These are phyloP conservation scores for Tremella mesenterica DNA, from an alignment of 768 basidiomycete species.

Conservation along the genomic window DNA sequence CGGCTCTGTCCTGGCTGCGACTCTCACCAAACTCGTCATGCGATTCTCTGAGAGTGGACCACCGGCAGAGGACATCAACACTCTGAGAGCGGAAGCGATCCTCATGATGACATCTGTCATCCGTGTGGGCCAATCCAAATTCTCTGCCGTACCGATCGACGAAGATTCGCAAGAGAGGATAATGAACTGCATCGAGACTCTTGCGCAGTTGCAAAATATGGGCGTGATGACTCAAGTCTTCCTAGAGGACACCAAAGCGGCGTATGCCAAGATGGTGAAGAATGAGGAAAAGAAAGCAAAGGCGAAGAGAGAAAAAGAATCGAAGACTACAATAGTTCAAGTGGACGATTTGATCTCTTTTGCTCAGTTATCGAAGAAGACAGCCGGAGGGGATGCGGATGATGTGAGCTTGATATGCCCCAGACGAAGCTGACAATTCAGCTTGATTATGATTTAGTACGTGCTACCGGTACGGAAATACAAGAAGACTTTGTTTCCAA, in stretches of 20 bases:
- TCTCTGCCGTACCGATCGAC: constrained; percentile 88
- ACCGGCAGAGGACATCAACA: constrained; percentile 57
- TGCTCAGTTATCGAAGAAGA: constrained; percentile 91
- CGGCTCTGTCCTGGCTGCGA: constrained; percentile 75
- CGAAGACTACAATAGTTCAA: constrained; percentile 63
- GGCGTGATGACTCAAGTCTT: constrained; percentile 57
- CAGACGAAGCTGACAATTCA: constrained; percentile 51
- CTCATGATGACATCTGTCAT: constrained; percentile 96
- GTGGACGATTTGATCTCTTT: constrained; percentile 88
- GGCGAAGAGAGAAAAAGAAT: constrained; percentile 80
- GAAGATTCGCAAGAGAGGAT: constrained; percentile 96
- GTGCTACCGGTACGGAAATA: constrained; percentile 78
- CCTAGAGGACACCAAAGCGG: constrained; percentile 68
- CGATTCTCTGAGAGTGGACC: constrained; percentile 53
- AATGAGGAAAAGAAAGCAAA: constrained; percentile 90
- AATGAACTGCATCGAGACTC: constrained; percentile 86
- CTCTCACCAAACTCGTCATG: constrained; percentile 83
- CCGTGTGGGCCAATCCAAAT: constrained; percentile 94
- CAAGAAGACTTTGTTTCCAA: constrained; percentile 92
- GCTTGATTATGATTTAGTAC: constrained; percentile 81
- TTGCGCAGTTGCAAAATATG: constrained; percentile 63
- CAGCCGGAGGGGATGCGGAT: constrained; percentile 59
- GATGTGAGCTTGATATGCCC: constrained; percentile 44
- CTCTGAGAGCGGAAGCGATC: constrained; percentile 87
- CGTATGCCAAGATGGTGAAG: constrained; percentile 89